Evolutionary conservation across 208 protist species (phyloP), one percentile per base, ranked within the genome.

Genomic region (Crithidia thermophila): DNA sequence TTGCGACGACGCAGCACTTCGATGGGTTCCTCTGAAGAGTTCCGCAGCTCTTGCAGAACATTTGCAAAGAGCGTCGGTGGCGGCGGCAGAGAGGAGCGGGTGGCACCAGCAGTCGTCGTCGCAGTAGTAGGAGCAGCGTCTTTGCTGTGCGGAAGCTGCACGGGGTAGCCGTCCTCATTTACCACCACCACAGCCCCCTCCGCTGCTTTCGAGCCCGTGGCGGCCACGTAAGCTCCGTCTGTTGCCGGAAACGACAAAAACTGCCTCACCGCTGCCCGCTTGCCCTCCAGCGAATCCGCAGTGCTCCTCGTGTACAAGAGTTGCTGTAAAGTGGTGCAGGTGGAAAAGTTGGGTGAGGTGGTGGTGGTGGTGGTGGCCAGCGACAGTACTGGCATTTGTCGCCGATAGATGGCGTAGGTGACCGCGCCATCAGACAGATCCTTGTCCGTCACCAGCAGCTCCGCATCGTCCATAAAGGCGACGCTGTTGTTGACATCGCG

Each of bases 321-420:
- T 30, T 42, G 53, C 34, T 76, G 60, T 11, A 76, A 37, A 3
- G 55, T 27, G 21, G 51, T 53, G 40, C 31, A 39, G 31, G 21
- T 40, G 1, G 39, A 37, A 4, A 33, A 52, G 37, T 36, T 49
- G 30, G 13, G 31, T 34, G 57, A 18, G 14, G 18, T n/a, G 57
- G 0, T 45, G 21, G 5, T 49, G 14, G 36, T 28, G 20, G 52
- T 43, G 2, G 2, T 6, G 16, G 42, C 34, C 33, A 90, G 79
- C 7, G 79, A 77, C 16, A 90, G 47, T 16, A 93, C 84, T 3
- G 87, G 87, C 74, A 93, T 90, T 60, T 85, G 67, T 20, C 80
- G 72, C 16, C 64, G 72, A 60, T 90, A 80, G 47, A 93, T 52
- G 1, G 87, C 87, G 60, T 93, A 93, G 28, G 80, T 62, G 14